Evolutionary conservation across 106 monocot genomes (phyloP), one percentile per base, ranked within the genome.

Genomic region (Allium sativum): DNA sequence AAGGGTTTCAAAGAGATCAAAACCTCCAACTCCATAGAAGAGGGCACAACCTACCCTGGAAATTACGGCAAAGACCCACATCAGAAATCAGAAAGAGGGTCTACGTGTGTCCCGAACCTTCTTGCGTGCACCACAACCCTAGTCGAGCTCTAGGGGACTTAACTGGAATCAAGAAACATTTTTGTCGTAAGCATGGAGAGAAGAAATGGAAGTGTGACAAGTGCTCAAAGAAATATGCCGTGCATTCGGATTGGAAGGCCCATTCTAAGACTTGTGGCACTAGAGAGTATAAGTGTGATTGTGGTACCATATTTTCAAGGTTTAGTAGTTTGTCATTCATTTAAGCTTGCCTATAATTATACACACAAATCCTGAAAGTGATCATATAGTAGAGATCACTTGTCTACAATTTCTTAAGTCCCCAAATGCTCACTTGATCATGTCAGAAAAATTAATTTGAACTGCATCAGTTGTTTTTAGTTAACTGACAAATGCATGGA

Each of bases 181-280:
- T 74, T 70, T 77, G 72, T 69, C 52, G 90, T 48, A 90, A 90
- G 74, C 90, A 90, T 65, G 84, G 90, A 7, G 85, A 90, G 85
- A 90, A 90, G 82, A 90, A 79, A 51, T 90, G 85, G 85, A 90
- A 79, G 69, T 90, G 90, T 61, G 90, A 90, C 50, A 85, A 82
- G 72, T 90, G 90, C 58, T 72, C 74, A 7, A 90, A 90, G 82
- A 82, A 77, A 70, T 90, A 90, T 55, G 90, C 90, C 1, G 85
- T 90, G 8, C 82, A 82, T 55, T 85, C 82, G 2, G 90, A 90
- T 41, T 89, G 89, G 81, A 89, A 89, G 69, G 89, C 89, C 1
- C 89, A 89, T 56, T 60, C 66, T 57, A 90, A 90, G 77, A 80
- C 74, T 20, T 90, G 90, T 11, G 90, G 90, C 18, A 77, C 82